Evolutionary conservation across 441 rosid genomes (phyloP), one percentile per base, ranked within the genome.

Genomic region (Jatropha podagrica): DNA sequence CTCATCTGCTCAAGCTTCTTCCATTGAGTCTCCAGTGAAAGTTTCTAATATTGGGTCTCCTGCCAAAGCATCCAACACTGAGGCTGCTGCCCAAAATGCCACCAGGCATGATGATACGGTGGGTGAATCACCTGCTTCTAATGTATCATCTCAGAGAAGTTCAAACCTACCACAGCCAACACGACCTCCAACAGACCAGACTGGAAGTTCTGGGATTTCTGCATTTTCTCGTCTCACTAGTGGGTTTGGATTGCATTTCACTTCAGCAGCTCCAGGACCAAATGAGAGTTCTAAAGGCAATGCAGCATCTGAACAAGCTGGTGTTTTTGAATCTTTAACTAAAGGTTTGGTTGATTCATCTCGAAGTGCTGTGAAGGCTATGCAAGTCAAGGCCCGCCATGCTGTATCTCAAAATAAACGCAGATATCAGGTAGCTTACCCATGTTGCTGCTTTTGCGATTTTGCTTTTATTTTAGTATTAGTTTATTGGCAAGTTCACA

Each of bases 371-470:
- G 91, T 89, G 15, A 94, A 92, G 86, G 97, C 96, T 9, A 81
- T 91, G 81, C 96, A 92, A 86, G 90, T 89, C 78, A 92, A 87
- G 83, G 97, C 98, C 51, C 90, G 98, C 9, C 98, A 91, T 67
- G 84, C 83, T 38, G 95, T 91, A 54, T 93, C 98, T 49, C 95
- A 90, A 82, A 93, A 91, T 73, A 93, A 91, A 71, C 79, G 95
- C 74, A 88, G 98, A 86, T 93, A 86, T 80, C 94, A 91, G 95
- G 97, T 90, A 68, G 62, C 62, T 73, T 76, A 44, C 38, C 48
- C 66, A 51, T 67, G 17, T 70, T 42, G 14, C 60, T 68, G 6
- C 8, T 27, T 10, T 37, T n/a, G 46, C 44, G 32, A 46, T 42
- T 64, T 13, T 71, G 14, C 14, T 26, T 61, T 40, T 69, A 13